phyloP scores from a whole-genome alignment of 805 yeast genomes.

The Spathaspora girioi region DNA sequence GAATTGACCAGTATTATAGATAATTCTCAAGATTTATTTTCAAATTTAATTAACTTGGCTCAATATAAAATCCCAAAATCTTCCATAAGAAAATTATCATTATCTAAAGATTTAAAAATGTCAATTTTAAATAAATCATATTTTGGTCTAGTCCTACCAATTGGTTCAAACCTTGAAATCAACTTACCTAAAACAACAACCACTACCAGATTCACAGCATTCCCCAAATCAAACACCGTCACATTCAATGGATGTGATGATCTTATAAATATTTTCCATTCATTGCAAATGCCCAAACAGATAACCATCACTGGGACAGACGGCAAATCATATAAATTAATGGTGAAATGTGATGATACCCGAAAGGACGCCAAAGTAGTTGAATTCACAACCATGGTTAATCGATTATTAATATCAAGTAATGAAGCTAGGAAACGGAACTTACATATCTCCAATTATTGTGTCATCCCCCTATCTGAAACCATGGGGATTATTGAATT shows the following conservation, averaged over 20 bases:
- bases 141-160: slow-evolving; percentile 65
- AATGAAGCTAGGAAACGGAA: slow-evolving; percentile 71
- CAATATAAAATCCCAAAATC: slow-evolving; percentile 33
- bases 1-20: slow-evolving; percentile 9
- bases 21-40: slow-evolving; percentile 34
- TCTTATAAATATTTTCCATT: slow-evolving; percentile 65
- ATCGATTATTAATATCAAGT: slow-evolving; percentile 62
- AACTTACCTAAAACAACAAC: slow-evolving; percentile 47
- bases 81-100: slow-evolving; percentile 28
- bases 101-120: slow-evolving; percentile 41
- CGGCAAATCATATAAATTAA: slow-evolving; percentile 65
- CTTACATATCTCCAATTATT: slow-evolving; percentile 72
- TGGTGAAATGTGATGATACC: slow-evolving; percentile 89
- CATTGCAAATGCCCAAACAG: slow-evolving; percentile 85
- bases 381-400: slow-evolving; percentile 86
- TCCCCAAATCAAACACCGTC: slow-evolving; percentile 36
- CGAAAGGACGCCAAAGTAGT: slow-evolving; percentile 91
- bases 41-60: slow-evolving; percentile 42
- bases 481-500: slow-evolving; percentile 82
- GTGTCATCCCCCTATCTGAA: slow-evolving; percentile 85
- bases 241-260: slow-evolving; percentile 65
- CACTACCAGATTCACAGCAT: slow-evolving; percentile 42
- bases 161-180: slow-evolving; percentile 64
- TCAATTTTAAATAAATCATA: slow-evolving; percentile 24
- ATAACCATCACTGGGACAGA: slow-evolving; percentile 74